Conservation (phyloP, 805 yeast genomes). For the Ogataea ganodermae region DNA sequence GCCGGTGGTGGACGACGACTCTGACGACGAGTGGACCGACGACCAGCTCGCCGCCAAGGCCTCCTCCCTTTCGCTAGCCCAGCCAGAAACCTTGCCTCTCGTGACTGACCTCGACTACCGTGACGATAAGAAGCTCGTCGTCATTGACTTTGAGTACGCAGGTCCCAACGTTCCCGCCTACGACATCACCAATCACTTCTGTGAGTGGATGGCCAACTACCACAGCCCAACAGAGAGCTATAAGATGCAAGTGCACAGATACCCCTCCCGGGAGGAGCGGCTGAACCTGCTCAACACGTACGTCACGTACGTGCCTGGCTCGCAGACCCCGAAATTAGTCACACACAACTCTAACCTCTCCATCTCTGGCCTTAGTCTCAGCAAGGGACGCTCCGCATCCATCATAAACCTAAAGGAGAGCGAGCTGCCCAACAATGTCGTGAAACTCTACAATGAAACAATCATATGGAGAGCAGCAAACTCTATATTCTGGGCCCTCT, state of each 20-base stretch:
- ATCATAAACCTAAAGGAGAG: slow-evolving; percentile 39
- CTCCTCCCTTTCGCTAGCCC: slow-evolving; percentile 20
- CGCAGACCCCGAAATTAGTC: slow-evolving; percentile 28
- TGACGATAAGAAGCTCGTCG: slow-evolving; percentile 72
- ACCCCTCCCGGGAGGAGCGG: slow-evolving; percentile 70
- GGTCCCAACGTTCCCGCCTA: slow-evolving; percentile 88
- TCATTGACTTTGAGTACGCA: slow-evolving; percentile 94
- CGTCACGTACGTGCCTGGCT: slow-evolving; percentile 55
- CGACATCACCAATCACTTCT: slow-evolving; percentile 90
- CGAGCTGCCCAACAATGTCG: slow-evolving; percentile 40
- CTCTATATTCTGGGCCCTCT: slow-evolving; percentile 78
- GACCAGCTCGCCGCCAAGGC: slow-evolving; percentile 22
- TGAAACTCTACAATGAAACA: slow-evolving; percentile 61
- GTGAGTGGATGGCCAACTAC: slow-evolving; percentile 97
- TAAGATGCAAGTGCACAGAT: slow-evolving; percentile 54
- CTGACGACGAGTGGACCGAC: slow-evolving; percentile 25
- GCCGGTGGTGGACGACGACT: slow-evolving; percentile 29
- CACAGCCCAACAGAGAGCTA: slow-evolving; percentile 59
- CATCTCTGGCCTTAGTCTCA: slow-evolving; percentile 9
- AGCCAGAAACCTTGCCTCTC: slow-evolving; percentile 27
- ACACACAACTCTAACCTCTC: slow-evolving; percentile 18
- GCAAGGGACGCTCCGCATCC: slow-evolving; percentile 31
- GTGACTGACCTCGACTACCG: slow-evolving; percentile 33
- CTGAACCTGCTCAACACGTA: slow-evolving; percentile 76
- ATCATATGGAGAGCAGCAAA: slow-evolving; percentile 80